phyloP scores from a whole-genome alignment of 441 rosid species.

The Populus hybrid region DNA sequence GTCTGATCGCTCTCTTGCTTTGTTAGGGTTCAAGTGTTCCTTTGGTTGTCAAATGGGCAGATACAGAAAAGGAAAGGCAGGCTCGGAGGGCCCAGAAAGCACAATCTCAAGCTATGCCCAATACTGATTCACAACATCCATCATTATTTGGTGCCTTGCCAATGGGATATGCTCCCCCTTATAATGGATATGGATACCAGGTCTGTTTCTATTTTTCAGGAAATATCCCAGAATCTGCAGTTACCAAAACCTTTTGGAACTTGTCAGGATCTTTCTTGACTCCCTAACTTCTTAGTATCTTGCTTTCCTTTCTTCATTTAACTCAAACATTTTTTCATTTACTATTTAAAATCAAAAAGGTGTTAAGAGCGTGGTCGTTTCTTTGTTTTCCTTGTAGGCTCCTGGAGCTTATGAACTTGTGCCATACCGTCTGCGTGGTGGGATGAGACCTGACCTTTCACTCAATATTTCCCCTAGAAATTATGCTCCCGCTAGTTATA shows the following conservation, averaged over 20 bases:
- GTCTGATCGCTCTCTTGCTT: constrained; percentile 30
- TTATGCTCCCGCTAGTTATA: constrained; percentile 66
- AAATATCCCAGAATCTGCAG: neutral
- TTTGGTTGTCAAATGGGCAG: constrained; percentile 99
- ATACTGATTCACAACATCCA: constrained; percentile 70
- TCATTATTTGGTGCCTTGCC: constrained; percentile 91
- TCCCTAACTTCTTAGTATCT: neutral
- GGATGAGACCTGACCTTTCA: constrained; percentile 61
- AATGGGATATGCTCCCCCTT: constrained; percentile 77
- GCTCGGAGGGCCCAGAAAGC: constrained; percentile 90
- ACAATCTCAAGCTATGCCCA: constrained; percentile 65
- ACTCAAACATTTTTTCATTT: neutral
- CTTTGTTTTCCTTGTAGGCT: constrained; percentile 47
- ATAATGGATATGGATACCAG: constrained; percentile 93
- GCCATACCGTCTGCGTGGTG: constrained; percentile 79
- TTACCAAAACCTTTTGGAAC: neutral
- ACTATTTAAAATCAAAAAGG: constrained; percentile 3
- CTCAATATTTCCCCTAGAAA: constrained; percentile 64
- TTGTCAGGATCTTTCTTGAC: neutral
- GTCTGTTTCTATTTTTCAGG: constrained; percentile 33
- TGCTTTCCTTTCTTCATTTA: neutral
- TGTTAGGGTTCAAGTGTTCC: constrained; percentile 94
- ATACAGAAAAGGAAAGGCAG: constrained; percentile 97
- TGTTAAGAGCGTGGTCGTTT: constrained; percentile 9
- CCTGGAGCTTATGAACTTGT: constrained; percentile 85